A percentile compares a stretch with the other conserved stretches of the same genome.
Conservation (phyloP, 2,329 filamentous ascomycete species). For the Fusarium sp. region DNA sequence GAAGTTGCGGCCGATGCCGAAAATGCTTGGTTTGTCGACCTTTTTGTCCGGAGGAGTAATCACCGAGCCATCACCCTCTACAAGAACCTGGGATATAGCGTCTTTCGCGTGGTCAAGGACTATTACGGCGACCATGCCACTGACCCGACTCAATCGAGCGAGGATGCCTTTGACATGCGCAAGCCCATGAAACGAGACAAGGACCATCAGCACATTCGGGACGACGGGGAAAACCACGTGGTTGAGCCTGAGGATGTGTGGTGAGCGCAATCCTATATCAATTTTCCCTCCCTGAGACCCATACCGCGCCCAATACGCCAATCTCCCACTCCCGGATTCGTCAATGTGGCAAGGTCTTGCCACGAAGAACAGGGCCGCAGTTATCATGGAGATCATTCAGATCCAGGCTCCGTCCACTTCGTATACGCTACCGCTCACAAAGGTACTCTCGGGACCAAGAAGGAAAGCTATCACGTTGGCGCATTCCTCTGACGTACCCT, state of each 20-base stretch:
- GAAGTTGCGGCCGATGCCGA: conserved; percentile 87
- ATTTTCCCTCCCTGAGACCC: conserved; percentile 7
- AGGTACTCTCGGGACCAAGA: conserved; percentile 55
- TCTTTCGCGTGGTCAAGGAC: conserved; percentile 89
- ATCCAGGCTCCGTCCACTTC: conserved; percentile 63
- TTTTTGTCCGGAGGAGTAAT: conserved; percentile 94
- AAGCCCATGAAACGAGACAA: conserved; percentile 89
- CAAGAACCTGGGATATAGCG: conserved; percentile 90
- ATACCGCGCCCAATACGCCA: conserved; percentile 61
- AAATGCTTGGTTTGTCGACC: conserved; percentile 93
- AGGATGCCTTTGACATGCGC: conserved; percentile 98
- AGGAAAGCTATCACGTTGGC: conserved; percentile 55
- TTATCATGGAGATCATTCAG: conserved; percentile 31
- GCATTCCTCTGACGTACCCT: conserved; percentile 60
- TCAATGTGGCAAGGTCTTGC: neutral
- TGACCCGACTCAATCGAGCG: conserved; percentile 73
- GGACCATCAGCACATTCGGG: conserved; percentile 81
- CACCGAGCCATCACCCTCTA: conserved; percentile 90
- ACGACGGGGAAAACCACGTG: conserved; percentile 83
- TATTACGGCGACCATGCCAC: conserved; percentile 92
- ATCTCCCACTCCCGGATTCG: neutral
- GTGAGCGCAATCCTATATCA: conserved; percentile 57
- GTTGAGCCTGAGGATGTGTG: conserved; percentile 91
- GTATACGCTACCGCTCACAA: conserved; percentile 59
- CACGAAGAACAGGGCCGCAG: neutral